Evolutionary conservation across 495 filamentous ascomycete genomes (phyloP).

Genomic region (Neurospora sp.): DNA sequence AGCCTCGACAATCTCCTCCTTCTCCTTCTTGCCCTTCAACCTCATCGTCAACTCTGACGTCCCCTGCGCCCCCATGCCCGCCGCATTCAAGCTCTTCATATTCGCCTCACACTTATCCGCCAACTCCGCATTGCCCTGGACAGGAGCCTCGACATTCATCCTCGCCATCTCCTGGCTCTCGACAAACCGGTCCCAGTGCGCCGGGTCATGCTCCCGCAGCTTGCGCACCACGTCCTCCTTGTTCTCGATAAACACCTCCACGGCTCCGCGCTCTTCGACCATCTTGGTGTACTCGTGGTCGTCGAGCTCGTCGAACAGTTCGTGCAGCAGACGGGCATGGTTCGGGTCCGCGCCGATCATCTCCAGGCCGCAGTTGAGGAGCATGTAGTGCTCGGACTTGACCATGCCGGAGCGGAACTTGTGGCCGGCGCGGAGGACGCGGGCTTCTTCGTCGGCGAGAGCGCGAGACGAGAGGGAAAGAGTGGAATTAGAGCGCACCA

Average conservation of each 20-base stretch:
- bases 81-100: neutral
- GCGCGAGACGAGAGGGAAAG: conserved; percentile 71
- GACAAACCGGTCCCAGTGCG: conserved; percentile 53
- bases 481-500: conserved; percentile 65
- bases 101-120: neutral
- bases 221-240: conserved; percentile 38
- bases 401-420: conserved; percentile 55
- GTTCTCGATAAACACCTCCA: conserved; percentile 49
- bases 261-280: conserved; percentile 44
- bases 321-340: conserved; percentile 47
- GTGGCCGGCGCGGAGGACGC: conserved; percentile 75
- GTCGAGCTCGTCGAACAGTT: conserved; percentile 54
- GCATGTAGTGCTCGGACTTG: conserved; percentile 35
- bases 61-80: neutral
- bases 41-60: neutral
- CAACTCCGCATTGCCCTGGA: neutral
- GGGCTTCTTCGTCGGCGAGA: conserved; percentile 80
- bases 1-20: neutral
- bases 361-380: conserved; percentile 29
- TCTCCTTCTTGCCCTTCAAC: neutral
- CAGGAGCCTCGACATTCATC: conserved; percentile 35
- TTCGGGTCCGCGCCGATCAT: conserved; percentile 43
- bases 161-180: conserved; percentile 58
- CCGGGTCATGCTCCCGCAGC: conserved; percentile 47
- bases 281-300: conserved; percentile 48